phyloP scores from a whole-genome alignment of 768 basidiomycete species.

The Tricholoma sp. region DNA sequence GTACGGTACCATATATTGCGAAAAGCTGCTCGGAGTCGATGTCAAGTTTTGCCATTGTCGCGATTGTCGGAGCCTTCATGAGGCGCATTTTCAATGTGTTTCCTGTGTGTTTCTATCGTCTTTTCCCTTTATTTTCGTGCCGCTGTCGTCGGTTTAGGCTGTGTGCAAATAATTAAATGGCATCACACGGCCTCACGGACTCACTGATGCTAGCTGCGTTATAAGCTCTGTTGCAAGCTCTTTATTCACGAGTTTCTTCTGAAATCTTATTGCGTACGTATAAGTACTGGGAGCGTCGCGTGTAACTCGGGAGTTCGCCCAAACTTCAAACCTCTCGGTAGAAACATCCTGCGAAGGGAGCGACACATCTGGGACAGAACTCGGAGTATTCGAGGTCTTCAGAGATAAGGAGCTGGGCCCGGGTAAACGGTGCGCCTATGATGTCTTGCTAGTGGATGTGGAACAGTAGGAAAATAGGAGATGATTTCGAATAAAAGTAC shows the following conservation, averaged over 20 bases:
- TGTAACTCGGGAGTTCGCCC: slow-evolving; percentile 2
- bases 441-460: slow-evolving; percentile 7
- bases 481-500: slow-evolving; percentile 22
- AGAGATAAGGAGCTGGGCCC: slow-evolving; percentile 7
- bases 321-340: slow-evolving; percentile 18
- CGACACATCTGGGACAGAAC: slow-evolving; percentile 16
- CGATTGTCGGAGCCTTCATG: no score
- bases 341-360: slow-evolving; percentile 12
- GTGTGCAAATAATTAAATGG: no score
- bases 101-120: no score
- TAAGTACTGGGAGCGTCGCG: no score
- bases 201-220: slow-evolving; percentile 16
- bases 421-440: not conserved
- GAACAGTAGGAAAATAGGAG: slow-evolving; percentile 12
- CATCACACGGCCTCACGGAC: no score
- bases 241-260: not conserved
- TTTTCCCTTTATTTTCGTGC: no score
- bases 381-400: slow-evolving; percentile 5
- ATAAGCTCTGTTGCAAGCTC: slow-evolving; percentile 11
- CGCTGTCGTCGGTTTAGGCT: no score
- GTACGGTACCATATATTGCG: no score
- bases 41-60: no score
- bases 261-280: not conserved
- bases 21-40: no score
- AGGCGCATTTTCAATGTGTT: no score